Evolutionary conservation across 2,329 filamentous ascomycete species (phyloP).

Genomic region (Fusarium sp.): DNA sequence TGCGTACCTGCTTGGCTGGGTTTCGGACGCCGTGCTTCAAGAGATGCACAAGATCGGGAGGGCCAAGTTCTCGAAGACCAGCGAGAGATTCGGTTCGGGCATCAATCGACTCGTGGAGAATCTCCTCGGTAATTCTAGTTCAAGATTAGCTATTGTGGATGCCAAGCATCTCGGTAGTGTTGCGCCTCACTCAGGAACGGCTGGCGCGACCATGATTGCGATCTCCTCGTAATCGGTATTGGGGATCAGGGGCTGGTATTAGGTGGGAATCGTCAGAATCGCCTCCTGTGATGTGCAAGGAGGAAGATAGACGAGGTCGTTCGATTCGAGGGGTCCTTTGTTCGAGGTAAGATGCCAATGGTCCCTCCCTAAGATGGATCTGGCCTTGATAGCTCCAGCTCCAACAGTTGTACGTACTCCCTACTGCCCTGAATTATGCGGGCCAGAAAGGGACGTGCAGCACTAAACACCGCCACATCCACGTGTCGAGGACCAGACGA

Average conservation of each 20-base stretch:
- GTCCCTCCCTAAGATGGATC: slow-evolving; percentile 47
- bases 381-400: slow-evolving; percentile 46
- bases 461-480: slow-evolving; percentile 45
- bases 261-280: slow-evolving; percentile 5
- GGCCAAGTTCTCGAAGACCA: slow-evolving; percentile 89
- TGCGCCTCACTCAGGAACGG: slow-evolving; percentile 76
- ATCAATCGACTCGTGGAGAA: slow-evolving; percentile 91
- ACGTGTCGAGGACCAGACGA: slow-evolving; percentile 25
- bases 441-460: slow-evolving; percentile 37
- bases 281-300: slow-evolving; percentile 5
- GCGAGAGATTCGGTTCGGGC: slow-evolving; percentile 90
- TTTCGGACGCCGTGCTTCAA: slow-evolving; percentile 77
- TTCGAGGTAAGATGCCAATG: slow-evolving; percentile 36
- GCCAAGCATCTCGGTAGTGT: slow-evolving; percentile 11
- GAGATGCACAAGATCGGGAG: slow-evolving; percentile 94
- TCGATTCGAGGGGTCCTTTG: slow-evolving; percentile 25
- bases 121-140: slow-evolving; percentile 88
- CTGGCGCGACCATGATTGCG: slow-evolving; percentile 76
- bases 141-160: slow-evolving; percentile 40
- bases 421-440: slow-evolving; percentile 22
- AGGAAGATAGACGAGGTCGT: slow-evolving; percentile 5
- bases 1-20: slow-evolving; percentile 65
- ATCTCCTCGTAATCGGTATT: slow-evolving; percentile 32
- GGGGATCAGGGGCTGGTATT: slow-evolving; percentile 1
- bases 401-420: slow-evolving; percentile 30